phyloP scores from a whole-genome alignment of 1,284 basidiomycete species.

The Earliella scabrosa region DNA sequence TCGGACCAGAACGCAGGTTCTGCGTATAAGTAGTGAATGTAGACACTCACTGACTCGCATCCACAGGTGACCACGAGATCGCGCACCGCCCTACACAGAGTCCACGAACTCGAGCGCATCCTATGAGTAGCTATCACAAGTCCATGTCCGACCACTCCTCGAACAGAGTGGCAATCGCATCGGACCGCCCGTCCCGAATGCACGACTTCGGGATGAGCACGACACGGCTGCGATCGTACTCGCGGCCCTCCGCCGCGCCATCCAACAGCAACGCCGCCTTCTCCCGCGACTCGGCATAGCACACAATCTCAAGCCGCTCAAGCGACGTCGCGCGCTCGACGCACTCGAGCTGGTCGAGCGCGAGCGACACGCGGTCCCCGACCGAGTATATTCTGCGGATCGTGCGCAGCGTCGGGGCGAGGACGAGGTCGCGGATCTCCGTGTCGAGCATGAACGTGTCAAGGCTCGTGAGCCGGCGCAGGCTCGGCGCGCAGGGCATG shows the following conservation, averaged over 20 bases:
- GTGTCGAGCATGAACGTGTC: slow-evolving; percentile 41
- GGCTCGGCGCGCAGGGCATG: slow-evolving; percentile 29
- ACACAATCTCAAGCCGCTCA: slow-evolving; percentile 35
- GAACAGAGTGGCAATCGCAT: slow-evolving; percentile 16
- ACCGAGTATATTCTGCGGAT: slow-evolving; percentile 35
- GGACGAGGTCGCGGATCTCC: slow-evolving; percentile 38
- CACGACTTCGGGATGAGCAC: slow-evolving; percentile 13
- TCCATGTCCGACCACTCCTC: slow-evolving; percentile 11
- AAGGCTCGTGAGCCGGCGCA: slow-evolving; percentile 37
- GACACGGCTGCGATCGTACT: slow-evolving; percentile 19
- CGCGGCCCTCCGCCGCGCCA: not conserved
- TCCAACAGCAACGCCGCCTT: slow-evolving; percentile 10
- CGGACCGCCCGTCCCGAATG: not conserved
- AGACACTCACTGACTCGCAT: too few relatives aligned
- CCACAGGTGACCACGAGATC: too few relatives aligned
- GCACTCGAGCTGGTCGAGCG: slow-evolving; percentile 37
- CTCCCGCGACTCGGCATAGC: slow-evolving; percentile 16
- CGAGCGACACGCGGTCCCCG: slow-evolving; percentile 26
- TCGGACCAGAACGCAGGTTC: too few relatives aligned
- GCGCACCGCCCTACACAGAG: not conserved
- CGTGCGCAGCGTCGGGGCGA: slow-evolving; percentile 33
- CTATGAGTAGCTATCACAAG: not conserved
- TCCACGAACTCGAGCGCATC: not conserved
- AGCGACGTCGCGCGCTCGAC: slow-evolving; percentile 31
- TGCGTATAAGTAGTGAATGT: too few relatives aligned